Evolutionary conservation across 1,284 basidiomycete species (phyloP).

Genomic region (Pseudozyma hubeiensis): DNA sequence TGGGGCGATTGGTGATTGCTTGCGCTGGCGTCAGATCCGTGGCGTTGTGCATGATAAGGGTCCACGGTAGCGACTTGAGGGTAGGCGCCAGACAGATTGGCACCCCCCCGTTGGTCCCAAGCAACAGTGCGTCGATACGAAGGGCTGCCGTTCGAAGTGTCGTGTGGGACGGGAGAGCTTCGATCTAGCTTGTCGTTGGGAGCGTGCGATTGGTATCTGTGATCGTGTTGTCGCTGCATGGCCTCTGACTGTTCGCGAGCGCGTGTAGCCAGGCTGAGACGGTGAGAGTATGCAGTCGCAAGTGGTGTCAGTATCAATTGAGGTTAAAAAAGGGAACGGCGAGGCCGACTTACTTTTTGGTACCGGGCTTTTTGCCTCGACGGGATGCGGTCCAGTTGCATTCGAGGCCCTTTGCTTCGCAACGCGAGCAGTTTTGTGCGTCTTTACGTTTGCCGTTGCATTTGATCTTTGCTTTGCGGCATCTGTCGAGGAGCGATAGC

Average conservation of each 20-base stretch:
- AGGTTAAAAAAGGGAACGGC: neutral
- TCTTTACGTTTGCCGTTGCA: constrained; percentile 53
- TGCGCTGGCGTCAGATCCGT: constrained; percentile 35
- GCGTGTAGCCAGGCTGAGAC: constrained; percentile 38
- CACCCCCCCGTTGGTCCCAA: constrained; percentile 16
- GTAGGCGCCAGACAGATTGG: constrained; percentile 9
- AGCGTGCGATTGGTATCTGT: constrained; percentile 2
- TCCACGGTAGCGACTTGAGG: constrained; percentile 5
- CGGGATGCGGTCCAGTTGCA: constrained; percentile 49
- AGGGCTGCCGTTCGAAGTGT: neutral
- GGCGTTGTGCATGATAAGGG: constrained; percentile 14
- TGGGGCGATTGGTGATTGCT: constrained; percentile 42
- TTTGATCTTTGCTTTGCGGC: constrained; percentile 52
- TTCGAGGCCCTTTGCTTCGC: constrained; percentile 46
- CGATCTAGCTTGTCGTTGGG: constrained; percentile 19
- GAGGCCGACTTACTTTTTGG: constrained; percentile 40
- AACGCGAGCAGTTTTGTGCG: constrained; percentile 43
- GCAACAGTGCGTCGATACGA: constrained; percentile 16
- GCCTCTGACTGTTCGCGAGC: constrained; percentile 44
- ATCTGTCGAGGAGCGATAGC: constrained; percentile 17
- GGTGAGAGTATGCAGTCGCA: neutral
- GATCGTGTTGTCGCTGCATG: constrained; percentile 30
- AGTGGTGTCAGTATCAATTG: neutral
- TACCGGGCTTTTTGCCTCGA: constrained; percentile 47
- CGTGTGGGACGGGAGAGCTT: constrained; percentile 16